Evolutionary conservation across 768 basidiomycete species (phyloP).

Genomic region (Mycena capillaripes): DNA sequence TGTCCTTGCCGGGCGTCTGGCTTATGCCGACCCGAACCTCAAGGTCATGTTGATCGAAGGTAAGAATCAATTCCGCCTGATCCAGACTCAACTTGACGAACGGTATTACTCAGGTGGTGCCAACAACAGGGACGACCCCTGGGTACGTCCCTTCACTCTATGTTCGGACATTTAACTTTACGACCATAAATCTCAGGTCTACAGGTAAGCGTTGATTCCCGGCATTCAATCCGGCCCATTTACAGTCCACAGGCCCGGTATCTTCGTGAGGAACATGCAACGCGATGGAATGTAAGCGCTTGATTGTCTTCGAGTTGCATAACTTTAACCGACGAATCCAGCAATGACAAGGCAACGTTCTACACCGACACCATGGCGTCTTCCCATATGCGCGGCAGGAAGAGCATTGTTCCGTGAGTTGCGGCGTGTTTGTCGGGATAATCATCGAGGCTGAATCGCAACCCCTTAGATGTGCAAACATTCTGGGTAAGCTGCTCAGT

Average conservation of each 20-base stretch:
- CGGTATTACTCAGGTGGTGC: slow-evolving; percentile 61
- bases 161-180: neutral
- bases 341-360: slow-evolving; percentile 83
- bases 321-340: slow-evolving; percentile 39
- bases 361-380: slow-evolving; percentile 74
- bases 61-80: slow-evolving; percentile 36
- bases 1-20: slow-evolving; percentile 77
- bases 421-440: neutral
- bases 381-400: slow-evolving; percentile 70
- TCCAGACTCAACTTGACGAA: neutral
- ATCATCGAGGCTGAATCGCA: neutral
- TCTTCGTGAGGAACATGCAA: slow-evolving; percentile 82
- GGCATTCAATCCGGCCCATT: neutral
- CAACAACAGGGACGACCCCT: slow-evolving; percentile 81
- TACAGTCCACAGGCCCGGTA: slow-evolving; percentile 63
- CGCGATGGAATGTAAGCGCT: slow-evolving; percentile 69
- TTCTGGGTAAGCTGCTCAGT: slow-evolving; percentile 57
- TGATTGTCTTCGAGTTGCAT: neutral
- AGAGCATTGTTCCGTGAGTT: slow-evolving; percentile 76
- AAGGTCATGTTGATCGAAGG: slow-evolving; percentile 86
- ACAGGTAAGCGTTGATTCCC: slow-evolving; percentile 53
- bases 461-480: slow-evolving; percentile 71
- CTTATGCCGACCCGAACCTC: slow-evolving; percentile 78
- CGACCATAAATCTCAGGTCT: slow-evolving; percentile 47
- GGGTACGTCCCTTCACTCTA: slow-evolving; percentile 50